Base-by-base conservation (phyloP, 495 filamentous ascomycete species). In the Hypoxylon fragiforme region DNA sequence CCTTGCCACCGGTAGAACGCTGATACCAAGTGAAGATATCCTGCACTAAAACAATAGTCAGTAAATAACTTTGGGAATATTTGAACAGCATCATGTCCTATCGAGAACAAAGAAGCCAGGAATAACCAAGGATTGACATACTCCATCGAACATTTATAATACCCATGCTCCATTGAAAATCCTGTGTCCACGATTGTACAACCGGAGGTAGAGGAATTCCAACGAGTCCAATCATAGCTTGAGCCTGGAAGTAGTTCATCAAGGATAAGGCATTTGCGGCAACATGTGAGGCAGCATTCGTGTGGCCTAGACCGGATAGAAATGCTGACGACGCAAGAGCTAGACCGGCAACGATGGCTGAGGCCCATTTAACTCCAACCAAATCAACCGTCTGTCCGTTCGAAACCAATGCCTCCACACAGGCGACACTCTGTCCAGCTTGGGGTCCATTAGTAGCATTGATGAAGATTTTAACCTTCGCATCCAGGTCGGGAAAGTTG, bases 161-260 rank as follows among this genome's bases (percentile, higher is more conserved):
- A 63, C 94, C 94, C 90, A 98, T 92, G 67, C 85, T 95, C 94
- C 94, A 98, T 70, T 92, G 86, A 76, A 97, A 97, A 65, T 97
- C 94, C 75, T 97, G 92, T 1, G 92, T 96, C 94, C 94, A 98
- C 0, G 92, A 78, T 66, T 87, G 81, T 22, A 96, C 94, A 35
- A 95, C 88, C 0, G 94, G 94, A 6, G 94, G 94, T 45, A 96
- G 83, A 16, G 79, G 78, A 9, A 97, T 85, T 9, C 88, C 82
- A 32, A 84, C 87, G 74, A 97, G 89, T 36, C 92, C 94, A 61
- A 96, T 77, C 72, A 98, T 91, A 22, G 94, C 92, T 69, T 97
- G 94, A 7, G 89, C 85, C 71, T 98, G 94, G 78, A 97, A 96
- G 73, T 92, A 98, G 39, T 89, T 83, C 59, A 96, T 95, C 4